These are phyloP conservation scores for Melaleuca quinquenervia DNA, from an alignment of 345 rosid species.

Conservation along the genomic window DNA sequence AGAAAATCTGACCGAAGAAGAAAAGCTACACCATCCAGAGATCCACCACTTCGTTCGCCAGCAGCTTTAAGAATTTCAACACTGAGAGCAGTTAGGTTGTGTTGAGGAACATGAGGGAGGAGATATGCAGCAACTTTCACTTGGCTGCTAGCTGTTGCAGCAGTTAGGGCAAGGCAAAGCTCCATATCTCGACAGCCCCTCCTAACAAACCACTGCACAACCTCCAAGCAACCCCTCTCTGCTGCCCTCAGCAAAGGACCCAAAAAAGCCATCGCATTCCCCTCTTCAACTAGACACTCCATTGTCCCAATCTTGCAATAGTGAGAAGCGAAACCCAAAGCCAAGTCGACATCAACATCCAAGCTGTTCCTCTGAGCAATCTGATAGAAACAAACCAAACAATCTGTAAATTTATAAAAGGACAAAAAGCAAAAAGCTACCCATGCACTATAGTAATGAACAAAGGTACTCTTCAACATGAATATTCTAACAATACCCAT, in stretches of 20 bases:
- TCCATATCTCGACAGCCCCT: slow-evolving; percentile 89
- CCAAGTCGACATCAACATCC: slow-evolving; percentile 94
- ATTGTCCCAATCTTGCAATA: slow-evolving; percentile 85
- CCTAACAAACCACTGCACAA: slow-evolving; percentile 93
- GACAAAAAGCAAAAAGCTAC: background rate
- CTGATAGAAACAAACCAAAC: slow-evolving; percentile 20
- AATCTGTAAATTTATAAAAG: background rate
- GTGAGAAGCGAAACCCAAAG: slow-evolving; percentile 89
- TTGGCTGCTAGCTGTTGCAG: slow-evolving; percentile 94
- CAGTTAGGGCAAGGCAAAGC: slow-evolving; percentile 88
- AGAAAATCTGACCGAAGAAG: slow-evolving; percentile 80
- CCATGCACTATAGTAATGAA: background rate
- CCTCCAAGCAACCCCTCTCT: slow-evolving; percentile 91
- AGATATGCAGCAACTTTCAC: slow-evolving; percentile 76
- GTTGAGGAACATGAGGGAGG: slow-evolving; percentile 82
- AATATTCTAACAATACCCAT: background rate
- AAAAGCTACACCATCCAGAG: slow-evolving; percentile 86
- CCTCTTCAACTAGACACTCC: slow-evolving; percentile 99
- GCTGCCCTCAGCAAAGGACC: slow-evolving; percentile 97
- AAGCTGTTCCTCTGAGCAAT: slow-evolving; percentile 96
- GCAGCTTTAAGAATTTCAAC: slow-evolving; percentile 90
- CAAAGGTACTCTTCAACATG: background rate
- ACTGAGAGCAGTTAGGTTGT: slow-evolving; percentile 84
- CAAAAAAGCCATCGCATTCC: slow-evolving; percentile 81
- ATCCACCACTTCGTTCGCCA: slow-evolving; percentile 88